Base-by-base conservation (phyloP, 805 yeast species). In the Cyberlindnera suaveolens region DNA sequence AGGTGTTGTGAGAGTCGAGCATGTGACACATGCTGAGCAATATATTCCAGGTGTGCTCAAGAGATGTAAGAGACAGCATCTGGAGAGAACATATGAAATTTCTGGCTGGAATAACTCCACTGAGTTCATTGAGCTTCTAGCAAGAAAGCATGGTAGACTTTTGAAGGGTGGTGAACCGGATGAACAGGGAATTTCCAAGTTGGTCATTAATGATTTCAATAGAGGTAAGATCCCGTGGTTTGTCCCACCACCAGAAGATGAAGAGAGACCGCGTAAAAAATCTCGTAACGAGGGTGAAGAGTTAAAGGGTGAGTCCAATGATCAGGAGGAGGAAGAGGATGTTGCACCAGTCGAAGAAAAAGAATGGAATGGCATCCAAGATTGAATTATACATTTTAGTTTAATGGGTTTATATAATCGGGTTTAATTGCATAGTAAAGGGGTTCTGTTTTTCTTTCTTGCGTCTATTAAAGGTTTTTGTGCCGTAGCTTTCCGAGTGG, bases 151-250 rank as follows among this genome's bases (percentile, higher is more conserved):
- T 41, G 99, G 99, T 49, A 79, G 96, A 64, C 73, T 91, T 53
- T 67, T 93, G 53, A 91, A 91, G 65, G 99, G 99, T 47, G 99
- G 97, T 51, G 99, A 93, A 67, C 96, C 98, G 1, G 98, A 91
- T 64, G 97, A 91, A 66, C 72, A 82, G 51, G 95, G 96, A 56
- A 88, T 91, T 44, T 81, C 98, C 33, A 91, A 89, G 64, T 82
- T 83, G 58, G 83, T 91, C 27, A 75, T 91, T 63, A 88, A 88
- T 55, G 99, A 91, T 64, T 91, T 91, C 73, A 91, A 89, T 67
- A 78, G 99, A 66, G 99, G 99, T 48, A 87, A 88, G 59, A 91
- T 91, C 43, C 99, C 99, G 19, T 91, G 99, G 99, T 91, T 91
- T 62, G 87, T 87, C 29, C 80, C 93, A 23, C 99, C 99, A 26